phyloP scores from a whole-genome alignment of 805 yeast species.

The Yarrowia bubula region DNA sequence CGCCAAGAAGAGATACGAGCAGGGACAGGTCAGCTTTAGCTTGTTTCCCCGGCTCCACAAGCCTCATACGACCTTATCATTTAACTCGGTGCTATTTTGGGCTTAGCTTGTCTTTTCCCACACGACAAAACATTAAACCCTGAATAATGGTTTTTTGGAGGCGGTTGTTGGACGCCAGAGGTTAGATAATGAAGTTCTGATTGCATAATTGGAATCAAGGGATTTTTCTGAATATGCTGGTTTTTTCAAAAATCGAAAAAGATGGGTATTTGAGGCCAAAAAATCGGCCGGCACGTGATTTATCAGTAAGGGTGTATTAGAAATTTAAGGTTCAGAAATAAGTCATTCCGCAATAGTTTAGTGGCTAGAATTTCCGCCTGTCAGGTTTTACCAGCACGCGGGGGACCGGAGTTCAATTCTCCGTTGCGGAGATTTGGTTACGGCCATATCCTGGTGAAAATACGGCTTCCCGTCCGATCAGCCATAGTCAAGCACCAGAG shows the following conservation, averaged over 20 bases:
- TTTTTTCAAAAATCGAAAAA: not conserved
- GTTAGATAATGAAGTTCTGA: no score
- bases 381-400: constrained; percentile 32
- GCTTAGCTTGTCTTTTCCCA: no score
- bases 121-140: no score
- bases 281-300: not conserved
- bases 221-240: no score
- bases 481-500: constrained; percentile 26
- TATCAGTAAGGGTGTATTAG: not conserved
- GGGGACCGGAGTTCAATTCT: constrained; percentile 26
- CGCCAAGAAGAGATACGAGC: no score
- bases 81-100: no score
- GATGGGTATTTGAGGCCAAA: not conserved
- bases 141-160: no score
- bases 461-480: constrained; percentile 26
- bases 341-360: constrained; percentile 37
- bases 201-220: no score
- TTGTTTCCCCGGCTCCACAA: no score
- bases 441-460: constrained; percentile 26
- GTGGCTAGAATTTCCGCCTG: constrained; percentile 45
- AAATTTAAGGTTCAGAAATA: not conserved
- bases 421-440: constrained; percentile 25
- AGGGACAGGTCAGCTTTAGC: no score
- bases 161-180: no score
- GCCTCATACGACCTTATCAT: no score